Base-by-base conservation (phyloP, 306 rosid species). In the Rosa rugosa region DNA sequence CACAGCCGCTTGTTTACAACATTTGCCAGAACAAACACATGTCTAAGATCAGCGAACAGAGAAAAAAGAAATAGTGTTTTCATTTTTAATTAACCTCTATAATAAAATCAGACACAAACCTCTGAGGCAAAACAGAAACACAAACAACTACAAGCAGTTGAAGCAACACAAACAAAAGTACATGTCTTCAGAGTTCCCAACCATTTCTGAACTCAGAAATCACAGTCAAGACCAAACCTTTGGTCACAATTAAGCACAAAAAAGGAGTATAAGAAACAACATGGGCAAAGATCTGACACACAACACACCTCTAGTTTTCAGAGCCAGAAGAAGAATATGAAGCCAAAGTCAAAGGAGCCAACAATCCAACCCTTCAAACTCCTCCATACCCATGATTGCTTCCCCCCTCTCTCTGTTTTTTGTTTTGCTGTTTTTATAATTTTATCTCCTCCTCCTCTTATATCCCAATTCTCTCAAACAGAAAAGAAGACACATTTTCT, bases 301-400 rank as follows among this genome's bases (percentile, higher is more conserved):
- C 84, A 80, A 84, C 87, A 75, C 77, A 78, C 85, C 82, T 60
- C 76, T 81, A 36, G 57, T 71, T 60, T 27, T 40, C 51, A 71
- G 62, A n/a, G 36, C 60, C 66, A 34, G 56, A 56, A 65, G 56
- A 56, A 65, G 72, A 47, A 38, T 79, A 77, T 7, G 69, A 64
- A 80, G 8, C 73, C 67, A 45, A 81, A 77, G 80, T 79, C 86
- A 87, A 78, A 62, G 47, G 36, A 84, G 63, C 69, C 78, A 63
- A 5, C 8, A 78, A 80, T 64, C 70, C 75, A 73, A 71, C 12
- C 69, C 85, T 65, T 34, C 71, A 68, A 79, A 69, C 47, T 50
- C 76, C 81, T 74, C 74, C 71, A 67, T 60, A 34, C 41, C 84
- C 77, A 83, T 83, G 56, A 46, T 41, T 84, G 77, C 62, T 56